Conservation (phyloP, 805 yeast genomes). For the Hanseniaspora meyeri region DNA sequence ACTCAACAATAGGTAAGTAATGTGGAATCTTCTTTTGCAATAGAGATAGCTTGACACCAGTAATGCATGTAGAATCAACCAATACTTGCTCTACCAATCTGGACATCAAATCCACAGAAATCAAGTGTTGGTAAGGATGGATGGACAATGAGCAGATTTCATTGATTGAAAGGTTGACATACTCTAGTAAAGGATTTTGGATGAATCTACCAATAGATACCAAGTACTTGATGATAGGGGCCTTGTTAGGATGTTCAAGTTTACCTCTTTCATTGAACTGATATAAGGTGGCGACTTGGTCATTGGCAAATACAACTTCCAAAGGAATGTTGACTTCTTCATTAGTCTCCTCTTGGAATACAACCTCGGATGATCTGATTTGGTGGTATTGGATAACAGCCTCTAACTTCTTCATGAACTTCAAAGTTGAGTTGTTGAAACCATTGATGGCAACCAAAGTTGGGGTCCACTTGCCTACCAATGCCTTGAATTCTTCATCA, state of each 20-base stretch:
- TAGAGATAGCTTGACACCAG: slow-evolving; percentile 86
- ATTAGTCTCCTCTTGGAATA: slow-evolving; percentile 28
- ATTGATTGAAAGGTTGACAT: slow-evolving; percentile 58
- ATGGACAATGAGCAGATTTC: slow-evolving; percentile 58
- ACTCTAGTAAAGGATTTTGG: slow-evolving; percentile 88
- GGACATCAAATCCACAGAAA: slow-evolving; percentile 49
- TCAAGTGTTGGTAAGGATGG: slow-evolving; percentile 58
- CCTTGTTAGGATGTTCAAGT: slow-evolving; percentile 71
- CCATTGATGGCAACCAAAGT: slow-evolving; percentile 89
- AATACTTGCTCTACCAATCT: slow-evolving; percentile 67
- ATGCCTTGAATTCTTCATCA: slow-evolving; percentile 45
- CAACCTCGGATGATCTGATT: slow-evolving; percentile 21
- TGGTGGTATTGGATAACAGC: slow-evolving; percentile 47
- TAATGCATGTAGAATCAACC: slow-evolving; percentile 81
- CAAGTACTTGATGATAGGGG: slow-evolving; percentile 69
- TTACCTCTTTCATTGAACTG: slow-evolving; percentile 67
- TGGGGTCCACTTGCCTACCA: slow-evolving; percentile 57
- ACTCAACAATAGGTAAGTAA: slow-evolving; percentile 58
- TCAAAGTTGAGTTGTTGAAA: slow-evolving; percentile 59
- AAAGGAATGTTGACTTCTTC: slow-evolving; percentile 44
- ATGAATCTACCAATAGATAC: slow-evolving; percentile 82
- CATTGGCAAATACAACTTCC: slow-evolving; percentile 71
- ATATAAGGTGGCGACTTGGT: slow-evolving; percentile 82
- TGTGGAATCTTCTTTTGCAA: slow-evolving; percentile 64
- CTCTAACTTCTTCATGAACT: slow-evolving; percentile 43